Evolutionary conservation across 2,329 filamentous ascomycete species (phyloP), one percentile per base, ranked within the genome.

Genomic region (Xylaria arbuscula): DNA sequence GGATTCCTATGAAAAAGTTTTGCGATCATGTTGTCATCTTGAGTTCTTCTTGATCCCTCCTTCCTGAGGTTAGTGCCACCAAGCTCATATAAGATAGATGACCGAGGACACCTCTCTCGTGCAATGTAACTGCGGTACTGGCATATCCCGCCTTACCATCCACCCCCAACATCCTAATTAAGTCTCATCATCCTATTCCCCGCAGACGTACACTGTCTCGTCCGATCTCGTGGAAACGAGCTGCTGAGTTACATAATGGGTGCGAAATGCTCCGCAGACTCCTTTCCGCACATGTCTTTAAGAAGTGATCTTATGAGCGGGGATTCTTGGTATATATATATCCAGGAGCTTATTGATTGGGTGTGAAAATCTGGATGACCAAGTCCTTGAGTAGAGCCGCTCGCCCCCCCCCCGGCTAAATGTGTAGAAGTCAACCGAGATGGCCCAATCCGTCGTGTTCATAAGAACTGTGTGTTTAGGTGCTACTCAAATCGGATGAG

Each of bases 381-480:
- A 40, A 53, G 19, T 15, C 19, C 2, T 32, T 62, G 11, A 40
- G 45, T 15, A 62, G 45, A 38, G 17, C 19, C 15, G 24, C 11
- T 32, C 6, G 62, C 9, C 9, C 55, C 17, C 17, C 34, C 7
- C 51, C 56, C 67, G 67, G 67, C 11, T 69, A 69, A 69, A 69
- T 69, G 22, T 32, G 38, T 11, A 36, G 19, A 47, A 9, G 8
- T 28, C 55, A 28, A 28, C 28, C 28, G 28, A 62, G 28, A 19
- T 51, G 22, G 51, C 53, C 58, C 15, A 36, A 55, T 55, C 32
- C 53, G 53, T 55, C 48, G 9, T 22, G 24, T 42, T 42, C 17
- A 51, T 58, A 32, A 11, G 7, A n/a, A 38, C 19, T 24, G n/a
- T 38, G 13, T 51, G 17, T 17, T 13, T 19, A 48, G 11, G 9